phyloP scores from a whole-genome alignment of 1,284 basidiomycete species.

The Coniophora puteana region DNA sequence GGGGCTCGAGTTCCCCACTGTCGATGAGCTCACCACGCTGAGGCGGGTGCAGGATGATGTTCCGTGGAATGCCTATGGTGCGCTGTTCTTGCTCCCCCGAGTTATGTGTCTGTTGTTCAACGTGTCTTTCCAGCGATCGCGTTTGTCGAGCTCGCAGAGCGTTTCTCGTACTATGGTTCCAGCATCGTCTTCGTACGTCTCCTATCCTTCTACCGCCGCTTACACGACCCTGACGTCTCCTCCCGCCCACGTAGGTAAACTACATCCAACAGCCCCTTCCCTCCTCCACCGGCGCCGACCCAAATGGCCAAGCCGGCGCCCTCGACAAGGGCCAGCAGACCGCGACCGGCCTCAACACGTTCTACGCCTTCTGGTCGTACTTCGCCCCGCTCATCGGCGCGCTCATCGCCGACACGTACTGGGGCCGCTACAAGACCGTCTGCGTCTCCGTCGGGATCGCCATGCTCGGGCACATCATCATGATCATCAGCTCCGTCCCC shows the following conservation, averaged over 20 bases:
- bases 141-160: slow-evolving; percentile 67
- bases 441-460: slow-evolving; percentile 52
- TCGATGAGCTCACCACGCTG: slow-evolving; percentile 60
- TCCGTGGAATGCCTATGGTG: slow-evolving; percentile 67
- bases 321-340: slow-evolving; percentile 62
- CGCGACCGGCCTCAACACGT: slow-evolving; percentile 66
- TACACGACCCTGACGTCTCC: no score
- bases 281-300: slow-evolving; percentile 65
- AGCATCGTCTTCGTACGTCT: no score
- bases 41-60: slow-evolving; percentile 59
- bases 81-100: no score
- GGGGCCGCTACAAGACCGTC: slow-evolving; percentile 76
- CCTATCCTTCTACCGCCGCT: no score
- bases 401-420: slow-evolving; percentile 72
- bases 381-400: slow-evolving; percentile 62
- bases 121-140: no score
- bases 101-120: no score
- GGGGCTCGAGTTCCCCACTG: slow-evolving; percentile 64
- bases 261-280: slow-evolving; percentile 73
- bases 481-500: slow-evolving; percentile 71
- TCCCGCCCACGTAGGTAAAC: slow-evolving; percentile 61
- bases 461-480: slow-evolving; percentile 68
- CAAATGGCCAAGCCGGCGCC: slow-evolving; percentile 62
- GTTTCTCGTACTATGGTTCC: no score
- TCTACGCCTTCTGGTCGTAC: slow-evolving; percentile 64